Conservation (phyloP, 495 filamentous ascomycete genomes). For the Alectoria sarmentosa region DNA sequence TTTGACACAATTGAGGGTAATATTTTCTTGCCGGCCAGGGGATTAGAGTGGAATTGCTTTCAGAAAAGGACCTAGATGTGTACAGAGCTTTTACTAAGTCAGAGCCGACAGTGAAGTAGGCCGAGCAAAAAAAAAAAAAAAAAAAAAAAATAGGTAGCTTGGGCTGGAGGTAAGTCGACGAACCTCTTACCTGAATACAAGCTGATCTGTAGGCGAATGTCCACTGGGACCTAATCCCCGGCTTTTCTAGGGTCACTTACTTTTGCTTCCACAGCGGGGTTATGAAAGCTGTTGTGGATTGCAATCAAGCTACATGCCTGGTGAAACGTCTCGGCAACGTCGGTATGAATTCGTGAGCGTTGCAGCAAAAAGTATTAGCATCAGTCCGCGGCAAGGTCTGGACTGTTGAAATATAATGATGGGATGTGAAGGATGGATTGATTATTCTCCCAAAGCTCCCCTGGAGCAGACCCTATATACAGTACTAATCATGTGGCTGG, state of each 20-base stretch:
- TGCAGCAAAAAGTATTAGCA: background rate
- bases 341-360: background rate
- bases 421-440: no score
- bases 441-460: no score
- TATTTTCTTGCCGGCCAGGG: constrained; percentile 62
- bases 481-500: no score
- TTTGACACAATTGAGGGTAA: constrained; percentile 52
- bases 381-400: background rate
- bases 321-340: background rate
- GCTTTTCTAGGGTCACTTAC: background rate
- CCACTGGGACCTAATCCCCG: background rate
- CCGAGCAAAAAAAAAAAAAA: background rate
- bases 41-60: constrained; percentile 42
- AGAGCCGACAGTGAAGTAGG: background rate
- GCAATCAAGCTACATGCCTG: background rate
- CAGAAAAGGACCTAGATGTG: constrained; percentile 44
- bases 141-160: background rate
- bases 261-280: background rate
- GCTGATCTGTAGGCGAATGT: background rate
- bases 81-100: constrained; percentile 52
- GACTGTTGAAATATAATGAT: no score
- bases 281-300: background rate
- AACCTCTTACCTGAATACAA: background rate
- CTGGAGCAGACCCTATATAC: no score
- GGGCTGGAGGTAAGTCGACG: background rate